phyloP scores from a whole-genome alignment of 1,284 basidiomycete species.

The Termitomyces sp. region DNA sequence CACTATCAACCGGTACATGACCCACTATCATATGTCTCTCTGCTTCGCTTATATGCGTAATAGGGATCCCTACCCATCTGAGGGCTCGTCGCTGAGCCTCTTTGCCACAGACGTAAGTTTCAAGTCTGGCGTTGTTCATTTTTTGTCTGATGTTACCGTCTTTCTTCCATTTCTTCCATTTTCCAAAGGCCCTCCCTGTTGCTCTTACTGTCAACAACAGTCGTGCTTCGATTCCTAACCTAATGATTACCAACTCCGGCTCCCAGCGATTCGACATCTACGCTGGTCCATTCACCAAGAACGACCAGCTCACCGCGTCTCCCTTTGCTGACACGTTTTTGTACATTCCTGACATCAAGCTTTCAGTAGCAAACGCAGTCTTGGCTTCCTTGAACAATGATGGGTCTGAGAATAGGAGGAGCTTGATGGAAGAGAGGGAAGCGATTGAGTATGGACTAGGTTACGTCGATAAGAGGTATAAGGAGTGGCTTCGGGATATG shows the following conservation, averaged over 20 bases:
- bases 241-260: constrained; percentile 72
- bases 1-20: constrained; percentile 51
- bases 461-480: constrained; percentile 48
- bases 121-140: background rate
- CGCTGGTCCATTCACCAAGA: constrained; percentile 66
- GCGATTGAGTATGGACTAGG: constrained; percentile 44
- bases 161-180: background rate
- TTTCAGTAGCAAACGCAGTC: constrained; percentile 47
- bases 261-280: constrained; percentile 74
- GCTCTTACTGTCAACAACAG: constrained; percentile 60
- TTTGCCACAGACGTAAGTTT: constrained; percentile 51
- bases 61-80: constrained; percentile 63
- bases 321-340: constrained; percentile 60
- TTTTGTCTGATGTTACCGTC: background rate
- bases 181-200: constrained; percentile 44
- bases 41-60: background rate
- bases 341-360: constrained; percentile 50
- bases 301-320: constrained; percentile 72
- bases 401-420: constrained; percentile 33
- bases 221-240: constrained; percentile 52
- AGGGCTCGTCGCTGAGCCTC: constrained; percentile 57
- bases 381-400: constrained; percentile 50
- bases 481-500: constrained; percentile 55
- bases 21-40: background rate
- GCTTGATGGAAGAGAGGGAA: constrained; percentile 30